Evolutionary conservation across 2,329 filamentous ascomycete species (phyloP), one percentile per base, ranked within the genome.

Genomic region (Colletotrichum sp.): DNA sequence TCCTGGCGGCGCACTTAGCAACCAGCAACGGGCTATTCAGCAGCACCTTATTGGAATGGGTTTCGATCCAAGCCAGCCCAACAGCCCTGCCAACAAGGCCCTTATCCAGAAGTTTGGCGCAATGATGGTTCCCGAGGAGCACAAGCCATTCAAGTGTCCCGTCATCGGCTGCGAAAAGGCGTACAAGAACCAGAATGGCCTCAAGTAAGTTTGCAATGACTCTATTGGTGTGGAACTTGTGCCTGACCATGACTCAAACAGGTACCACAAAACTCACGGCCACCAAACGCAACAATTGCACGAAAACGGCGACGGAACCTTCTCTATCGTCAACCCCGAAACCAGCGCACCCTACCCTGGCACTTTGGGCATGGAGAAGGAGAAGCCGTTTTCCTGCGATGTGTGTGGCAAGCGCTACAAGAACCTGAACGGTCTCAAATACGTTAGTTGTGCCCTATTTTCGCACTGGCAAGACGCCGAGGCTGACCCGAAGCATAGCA

Each of bases 101-200:
- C 83, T 92, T n/a, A 83, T 92, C 55, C 90, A 92, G 78, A 88
- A 90, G 66, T 87, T 92, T 71, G 89, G 90, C 36, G 89, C 88
- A n/a, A 87, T 93, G 83, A 89, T 92, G 85, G 90, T 93, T 75
- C 94, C 94, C 18, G 96, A 99, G 83, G 96, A 99, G 83, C 95
- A 98, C 81, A 99, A 99, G 86, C 97, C 97, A 0, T 99, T 98
- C 89, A 95, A 96, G 84, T 99, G 97, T 82, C 97, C 97, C 2
- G 97, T 99, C 67, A 98, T 99, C 83, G 97, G 97, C 8, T 99
- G 97, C 82, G 97, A 99, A 85, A 99, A 99, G 89, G 96, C 97
- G 0, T 99, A 99, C 88, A 99, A 99, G 90, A 99, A 99, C 85
- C 97, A 99, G 84, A 99, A 99, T 80, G 97, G 97, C 66, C 89